Conservation (phyloP, 805 yeast species). For the Saturnispora mendoncae region DNA sequence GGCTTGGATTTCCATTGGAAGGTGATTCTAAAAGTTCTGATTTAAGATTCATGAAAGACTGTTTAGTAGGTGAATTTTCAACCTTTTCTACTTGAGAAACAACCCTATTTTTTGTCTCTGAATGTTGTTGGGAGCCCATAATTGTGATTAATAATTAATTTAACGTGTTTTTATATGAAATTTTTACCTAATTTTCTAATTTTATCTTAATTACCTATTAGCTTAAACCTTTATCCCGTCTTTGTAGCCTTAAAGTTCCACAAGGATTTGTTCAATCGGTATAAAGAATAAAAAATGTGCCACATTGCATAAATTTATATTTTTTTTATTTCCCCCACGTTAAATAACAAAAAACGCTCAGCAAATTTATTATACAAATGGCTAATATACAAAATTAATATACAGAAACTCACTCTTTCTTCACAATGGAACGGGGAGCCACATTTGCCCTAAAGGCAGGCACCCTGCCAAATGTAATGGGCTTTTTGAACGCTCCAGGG, state of each 20-base stretch:
- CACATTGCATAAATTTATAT: not conserved
- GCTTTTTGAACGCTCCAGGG: conserved; percentile 29
- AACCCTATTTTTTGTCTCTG: conserved; percentile 2
- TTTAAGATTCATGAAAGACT: conserved; percentile 5
- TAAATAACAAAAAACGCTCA: not conserved
- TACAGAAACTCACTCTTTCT: not conserved
- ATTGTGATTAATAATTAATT: not conserved
- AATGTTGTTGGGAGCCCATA: not conserved
- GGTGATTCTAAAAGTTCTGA: not conserved
- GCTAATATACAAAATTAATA: not conserved
- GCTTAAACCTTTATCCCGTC: too few relatives aligned
- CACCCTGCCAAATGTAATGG: conserved; percentile 13
- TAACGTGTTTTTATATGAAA: not conserved
- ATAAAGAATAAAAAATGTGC: too few relatives aligned
- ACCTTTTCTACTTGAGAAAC: conserved; percentile 7
- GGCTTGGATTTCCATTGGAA: too few relatives aligned
- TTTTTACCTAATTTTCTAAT: too few relatives aligned
- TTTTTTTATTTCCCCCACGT: not conserved
- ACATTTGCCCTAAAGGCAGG: not conserved
- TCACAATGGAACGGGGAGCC: not conserved
- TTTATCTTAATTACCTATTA: too few relatives aligned
- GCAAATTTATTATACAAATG: not conserved
- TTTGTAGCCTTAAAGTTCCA: too few relatives aligned
- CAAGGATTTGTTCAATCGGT: too few relatives aligned
- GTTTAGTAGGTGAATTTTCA: conserved; percentile 6